These are phyloP conservation scores for Globisporangium solare DNA, from an alignment of 352 stramenopile species.

Conservation along the genomic window DNA sequence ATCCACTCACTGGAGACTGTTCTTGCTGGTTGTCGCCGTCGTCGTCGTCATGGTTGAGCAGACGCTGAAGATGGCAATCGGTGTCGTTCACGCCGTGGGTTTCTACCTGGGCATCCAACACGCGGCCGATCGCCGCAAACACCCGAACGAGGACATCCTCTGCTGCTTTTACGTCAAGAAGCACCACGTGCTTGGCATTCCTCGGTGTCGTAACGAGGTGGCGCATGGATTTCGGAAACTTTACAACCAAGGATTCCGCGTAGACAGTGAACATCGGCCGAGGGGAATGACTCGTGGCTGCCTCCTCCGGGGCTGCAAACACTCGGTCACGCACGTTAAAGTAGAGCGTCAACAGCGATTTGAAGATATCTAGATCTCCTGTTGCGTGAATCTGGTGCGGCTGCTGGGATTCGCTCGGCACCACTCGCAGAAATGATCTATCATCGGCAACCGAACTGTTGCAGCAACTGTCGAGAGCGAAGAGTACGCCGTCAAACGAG, in stretches of 20 bases:
- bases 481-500: slow-evolving; percentile 36
- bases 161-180: slow-evolving; percentile 33
- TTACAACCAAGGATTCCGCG: slow-evolving; percentile 35
- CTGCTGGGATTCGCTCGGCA: not conserved
- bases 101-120: slow-evolving; percentile 15
- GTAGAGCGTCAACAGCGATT: slow-evolving; percentile 35
- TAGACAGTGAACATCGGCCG: slow-evolving; percentile 41
- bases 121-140: slow-evolving; percentile 31
- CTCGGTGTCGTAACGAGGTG: slow-evolving; percentile 24
- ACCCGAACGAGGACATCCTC: slow-evolving; percentile 41
- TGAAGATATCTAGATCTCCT: slow-evolving; percentile 16
- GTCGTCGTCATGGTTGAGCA: not conserved
- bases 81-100: slow-evolving; percentile 6
- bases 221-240: slow-evolving; percentile 32
- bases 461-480: slow-evolving; percentile 33
- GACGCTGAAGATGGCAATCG: slow-evolving; percentile 15
- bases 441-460: slow-evolving; percentile 17
- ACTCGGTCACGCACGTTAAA: slow-evolving; percentile 21
- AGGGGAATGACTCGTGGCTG: not conserved
- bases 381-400: not conserved
- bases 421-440: not conserved
- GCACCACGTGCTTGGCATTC: slow-evolving; percentile 23
- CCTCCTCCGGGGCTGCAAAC: not conserved
- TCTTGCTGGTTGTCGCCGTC: not conserved
- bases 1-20: slow-evolving; percentile 10